Base-by-base conservation (phyloP, 208 protist genomes). In the Angomonas ambiguus region DNA sequence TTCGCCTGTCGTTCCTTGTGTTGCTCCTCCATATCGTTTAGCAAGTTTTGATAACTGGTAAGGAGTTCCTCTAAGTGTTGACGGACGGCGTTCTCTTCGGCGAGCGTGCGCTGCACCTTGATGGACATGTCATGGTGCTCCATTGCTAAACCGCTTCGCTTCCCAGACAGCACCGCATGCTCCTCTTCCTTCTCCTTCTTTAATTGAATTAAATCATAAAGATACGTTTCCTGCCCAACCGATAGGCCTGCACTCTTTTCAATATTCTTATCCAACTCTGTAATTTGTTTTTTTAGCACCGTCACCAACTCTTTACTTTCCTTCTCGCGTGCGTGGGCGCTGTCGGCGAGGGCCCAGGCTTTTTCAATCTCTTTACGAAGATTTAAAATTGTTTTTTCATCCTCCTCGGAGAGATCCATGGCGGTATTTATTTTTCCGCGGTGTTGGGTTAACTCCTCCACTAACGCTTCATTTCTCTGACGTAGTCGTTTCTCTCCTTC, bases 291-390 rank as follows among this genome's bases (percentile, higher is more conserved):
- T 62, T 98, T 97, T 3, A 99, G 85, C 30, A 86, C 63, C 38
- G 94, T 77, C 62, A 99, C 97, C 20, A 93, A 91, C 72, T 99
- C 92, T 41, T 90, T 95, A 25, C 96, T 96, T 60, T 95, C 84
- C 69, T 86, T 88, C 80, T 99, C 98, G 67, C 98, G 97, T 61
- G 97, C 88, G 77, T 99, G 95, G 11, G 96, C 95, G 28, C 89
- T 85, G 68, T 99, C 97, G 0, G 99, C 97, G 79, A 98, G 96
- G 56, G 98, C 95, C 96, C 97, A 99, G 10, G 97, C 97, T 71
- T 98, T 85, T 42, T 99, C 96, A 68, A 99, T 97, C 70, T 98
- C 96, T 22, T 85, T 91, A 22, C 97, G 96, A 32, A 99, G 79
- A 10, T 74, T 73, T 0, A 75, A 72, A 58, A 99, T 99, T 1